Evolutionary conservation across 176 grass and related monocot genomes (phyloP).

Genomic region (Metroxylon sagu): DNA sequence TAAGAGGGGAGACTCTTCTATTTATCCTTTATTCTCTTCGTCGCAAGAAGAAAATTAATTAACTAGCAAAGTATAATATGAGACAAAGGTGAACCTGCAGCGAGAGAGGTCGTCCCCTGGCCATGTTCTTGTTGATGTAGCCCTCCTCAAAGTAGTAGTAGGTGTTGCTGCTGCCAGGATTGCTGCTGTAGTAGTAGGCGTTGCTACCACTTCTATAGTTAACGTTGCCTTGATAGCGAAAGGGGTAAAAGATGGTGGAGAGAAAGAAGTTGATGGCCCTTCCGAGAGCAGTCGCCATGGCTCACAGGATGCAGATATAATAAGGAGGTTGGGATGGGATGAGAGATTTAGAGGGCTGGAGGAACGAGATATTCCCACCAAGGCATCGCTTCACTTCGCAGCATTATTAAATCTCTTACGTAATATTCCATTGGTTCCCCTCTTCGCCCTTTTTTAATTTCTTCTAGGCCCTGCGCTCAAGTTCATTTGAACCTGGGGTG

Average conservation of each 20-base stretch:
- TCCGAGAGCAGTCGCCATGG: slow-evolving; percentile 10
- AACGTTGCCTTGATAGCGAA: neutral
- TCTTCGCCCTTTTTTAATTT: neutral
- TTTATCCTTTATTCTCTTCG: neutral
- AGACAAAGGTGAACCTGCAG: slow-evolving; percentile 1
- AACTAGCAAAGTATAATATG: neutral
- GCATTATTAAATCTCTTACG: neutral
- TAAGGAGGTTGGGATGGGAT: neutral
- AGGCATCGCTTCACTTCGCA: neutral
- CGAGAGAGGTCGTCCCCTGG: slow-evolving; percentile 15
- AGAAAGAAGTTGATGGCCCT: slow-evolving; percentile 9
- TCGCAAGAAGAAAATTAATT: neutral
- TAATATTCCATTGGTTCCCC: slow-evolving; percentile 4
- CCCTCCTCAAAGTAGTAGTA: neutral
- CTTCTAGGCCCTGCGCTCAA: neutral
- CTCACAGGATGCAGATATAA: neutral
- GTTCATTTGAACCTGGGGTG: no score
- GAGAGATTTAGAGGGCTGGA: neutral
- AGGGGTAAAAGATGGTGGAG: neutral
- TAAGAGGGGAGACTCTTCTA: neutral
- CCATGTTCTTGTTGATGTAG: slow-evolving; percentile 6
- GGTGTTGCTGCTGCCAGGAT: slow-evolving; percentile 4
- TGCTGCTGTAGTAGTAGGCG: slow-evolving; percentile 11
- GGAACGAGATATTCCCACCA: slow-evolving; percentile 4
- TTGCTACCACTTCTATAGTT: neutral